A percentile compares a stretch with the other conserved stretches of the same genome.
These are phyloP conservation scores for Jatropha podagrica DNA, from an alignment of 441 rosid genomes.

Conservation along the genomic window DNA sequence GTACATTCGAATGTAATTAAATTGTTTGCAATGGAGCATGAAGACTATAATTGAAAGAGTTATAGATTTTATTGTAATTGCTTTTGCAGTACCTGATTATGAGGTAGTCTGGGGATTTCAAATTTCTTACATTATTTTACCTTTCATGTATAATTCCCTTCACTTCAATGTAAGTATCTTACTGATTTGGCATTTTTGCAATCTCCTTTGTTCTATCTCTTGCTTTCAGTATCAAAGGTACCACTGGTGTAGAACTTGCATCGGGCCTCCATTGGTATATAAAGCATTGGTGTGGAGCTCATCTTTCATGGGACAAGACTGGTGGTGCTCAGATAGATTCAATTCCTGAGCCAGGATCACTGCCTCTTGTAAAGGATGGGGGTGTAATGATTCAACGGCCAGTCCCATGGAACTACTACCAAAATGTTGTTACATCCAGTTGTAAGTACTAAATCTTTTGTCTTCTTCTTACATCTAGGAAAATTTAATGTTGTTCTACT, in stretches of 20 bases:
- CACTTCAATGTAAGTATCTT: neutral
- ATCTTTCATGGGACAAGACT: constrained; percentile 97
- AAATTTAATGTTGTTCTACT: constrained; percentile 3
- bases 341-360: constrained; percentile 70
- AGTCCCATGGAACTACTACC: constrained; percentile 97
- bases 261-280: constrained; percentile 97
- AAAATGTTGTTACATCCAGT: constrained; percentile 94
- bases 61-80: neutral
- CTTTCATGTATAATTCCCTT: neutral
- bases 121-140: neutral
- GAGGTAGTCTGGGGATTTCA: constrained; percentile 1
- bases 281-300: constrained; percentile 87
- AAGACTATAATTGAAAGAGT: neutral
- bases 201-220: constrained; percentile 4
- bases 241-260: constrained; percentile 84
- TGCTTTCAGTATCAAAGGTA: constrained; percentile 66
- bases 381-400: constrained; percentile 78
- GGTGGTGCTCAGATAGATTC: constrained; percentile 86
- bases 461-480: constrained; percentile 16
- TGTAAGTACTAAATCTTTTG: constrained; percentile 51
- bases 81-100: constrained; percentile 2
- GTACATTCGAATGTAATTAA: neutral
- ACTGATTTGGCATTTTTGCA: neutral
- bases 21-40: neutral
- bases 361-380: constrained; percentile 65